Conservation (phyloP, 306 rosid genomes). For the Calophaca sinica region DNA sequence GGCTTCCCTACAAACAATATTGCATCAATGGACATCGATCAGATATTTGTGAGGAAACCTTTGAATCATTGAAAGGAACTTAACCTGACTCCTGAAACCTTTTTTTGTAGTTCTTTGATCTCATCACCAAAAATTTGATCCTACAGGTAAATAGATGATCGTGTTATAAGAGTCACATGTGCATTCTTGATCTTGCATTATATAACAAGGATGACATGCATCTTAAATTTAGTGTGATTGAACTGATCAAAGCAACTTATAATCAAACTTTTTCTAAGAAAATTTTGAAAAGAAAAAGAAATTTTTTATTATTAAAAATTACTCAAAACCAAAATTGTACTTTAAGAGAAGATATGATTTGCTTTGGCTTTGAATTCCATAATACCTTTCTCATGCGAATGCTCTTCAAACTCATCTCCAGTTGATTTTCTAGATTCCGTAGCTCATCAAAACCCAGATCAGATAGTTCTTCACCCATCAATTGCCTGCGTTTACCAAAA, state of each 20-base stretch:
- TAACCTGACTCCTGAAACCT: constrained; percentile 47
- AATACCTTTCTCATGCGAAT: constrained; percentile 74
- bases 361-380: not conserved
- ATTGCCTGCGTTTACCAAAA: constrained; percentile 60
- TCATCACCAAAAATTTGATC: constrained; percentile 60
- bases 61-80: constrained; percentile 14
- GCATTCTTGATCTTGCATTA: too few relatives aligned
- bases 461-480: constrained; percentile 84
- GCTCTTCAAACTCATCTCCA: constrained; percentile 75
- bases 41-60: constrained; percentile 9
- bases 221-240: not conserved
- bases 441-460: constrained; percentile 67
- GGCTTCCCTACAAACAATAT: constrained; percentile 55
- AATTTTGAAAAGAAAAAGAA: too few relatives aligned
- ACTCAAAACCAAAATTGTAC: not conserved
- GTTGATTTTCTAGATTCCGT: constrained; percentile 70
- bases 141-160: constrained; percentile 52
- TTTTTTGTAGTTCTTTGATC: constrained; percentile 55
- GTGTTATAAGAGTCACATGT: constrained; percentile 17
- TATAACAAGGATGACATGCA: too few relatives aligned
- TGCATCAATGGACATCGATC: constrained; percentile 32
- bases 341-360: not conserved
- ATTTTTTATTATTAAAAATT: too few relatives aligned
- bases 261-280: not conserved
- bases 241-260: not conserved